Percentiles rank a stretch among this genome's conserved stretches.
Evolutionary conservation across 23 red algal species (phyloP).

Genomic region (Gracilaria caudata): DNA sequence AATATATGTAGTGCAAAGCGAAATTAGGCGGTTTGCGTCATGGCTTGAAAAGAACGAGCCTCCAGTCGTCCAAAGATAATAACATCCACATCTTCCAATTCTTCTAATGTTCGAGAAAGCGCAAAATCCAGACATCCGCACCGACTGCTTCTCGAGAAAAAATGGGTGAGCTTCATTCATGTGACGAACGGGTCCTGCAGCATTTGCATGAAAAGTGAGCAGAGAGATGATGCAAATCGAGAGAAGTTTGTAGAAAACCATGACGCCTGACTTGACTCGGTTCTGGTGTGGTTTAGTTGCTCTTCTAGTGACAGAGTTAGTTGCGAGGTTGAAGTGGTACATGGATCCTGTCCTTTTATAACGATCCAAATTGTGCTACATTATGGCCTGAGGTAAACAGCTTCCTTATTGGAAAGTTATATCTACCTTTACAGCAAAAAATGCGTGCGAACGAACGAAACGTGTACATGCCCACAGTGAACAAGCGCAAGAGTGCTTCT

Average conservation of each 20-base stretch:
- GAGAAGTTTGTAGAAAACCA: background rate
- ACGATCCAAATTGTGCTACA: too few relatives aligned
- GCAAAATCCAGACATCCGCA: background rate
- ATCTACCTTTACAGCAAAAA: too few relatives aligned
- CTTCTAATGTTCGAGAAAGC: background rate
- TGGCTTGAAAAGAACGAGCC: too few relatives aligned
- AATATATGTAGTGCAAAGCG: background rate
- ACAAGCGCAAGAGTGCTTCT: too few relatives aligned
- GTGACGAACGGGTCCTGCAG: background rate
- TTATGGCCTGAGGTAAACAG: too few relatives aligned
- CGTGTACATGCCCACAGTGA: too few relatives aligned
- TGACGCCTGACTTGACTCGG: background rate
- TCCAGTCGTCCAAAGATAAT: background rate
- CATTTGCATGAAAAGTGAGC: background rate
- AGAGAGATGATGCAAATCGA: background rate
- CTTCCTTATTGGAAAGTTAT: too few relatives aligned
- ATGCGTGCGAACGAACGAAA: too few relatives aligned
- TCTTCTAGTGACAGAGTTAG: background rate
- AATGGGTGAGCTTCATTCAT: background rate
- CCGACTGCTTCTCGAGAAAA: background rate
- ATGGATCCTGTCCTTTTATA: too few relatives aligned
- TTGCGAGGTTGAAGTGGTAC: background rate
- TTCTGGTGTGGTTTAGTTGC: background rate
- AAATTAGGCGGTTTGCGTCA: background rate
- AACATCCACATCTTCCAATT: background rate